A percentile compares a stretch with the other conserved stretches of the same genome.
phyloP scores from a whole-genome alignment of 2,329 filamentous ascomycete genomes.

The Juglanconis oblonga region DNA sequence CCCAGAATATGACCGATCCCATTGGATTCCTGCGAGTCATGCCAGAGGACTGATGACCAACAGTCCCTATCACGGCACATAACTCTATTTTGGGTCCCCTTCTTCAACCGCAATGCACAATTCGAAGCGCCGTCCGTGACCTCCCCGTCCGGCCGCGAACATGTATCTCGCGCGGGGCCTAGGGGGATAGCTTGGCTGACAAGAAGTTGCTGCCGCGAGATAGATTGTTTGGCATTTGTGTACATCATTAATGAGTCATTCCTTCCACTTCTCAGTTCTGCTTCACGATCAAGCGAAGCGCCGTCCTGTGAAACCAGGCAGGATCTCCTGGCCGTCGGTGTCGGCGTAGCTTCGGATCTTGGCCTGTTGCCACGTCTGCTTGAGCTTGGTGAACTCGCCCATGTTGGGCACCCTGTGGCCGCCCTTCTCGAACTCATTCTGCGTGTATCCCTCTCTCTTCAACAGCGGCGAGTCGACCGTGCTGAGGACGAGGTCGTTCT shows the following conservation, averaged over 20 bases:
- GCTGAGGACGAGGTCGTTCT: slow-evolving; percentile 35
- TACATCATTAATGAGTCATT: not conserved
- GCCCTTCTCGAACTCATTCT: slow-evolving; percentile 37
- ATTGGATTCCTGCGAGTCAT: no score
- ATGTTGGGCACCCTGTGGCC: slow-evolving; percentile 31
- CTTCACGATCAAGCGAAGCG: not conserved
- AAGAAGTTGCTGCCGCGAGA: no score
- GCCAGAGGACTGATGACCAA: no score
- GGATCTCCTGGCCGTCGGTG: slow-evolving; percentile 30
- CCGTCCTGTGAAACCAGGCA: slow-evolving; percentile 32
- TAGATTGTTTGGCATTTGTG: no score
- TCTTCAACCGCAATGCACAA: no score
- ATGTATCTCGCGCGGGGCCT: no score
- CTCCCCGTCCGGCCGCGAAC: no score
- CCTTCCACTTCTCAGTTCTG: not conserved
- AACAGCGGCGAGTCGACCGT: slow-evolving; percentile 37
- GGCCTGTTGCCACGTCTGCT: slow-evolving; percentile 36
- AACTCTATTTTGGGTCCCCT: no score
- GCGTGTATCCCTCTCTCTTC: slow-evolving; percentile 29
- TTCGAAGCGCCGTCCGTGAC: no score
- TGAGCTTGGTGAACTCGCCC: slow-evolving; percentile 35
- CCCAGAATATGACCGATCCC: no score
- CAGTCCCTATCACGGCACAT: no score
- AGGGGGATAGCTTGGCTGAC: no score
- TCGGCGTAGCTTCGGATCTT: slow-evolving; percentile 21